These are phyloP conservation scores for Aspergillus sclerotioniger DNA, from an alignment of 495 filamentous ascomycete genomes.

Conservation along the genomic window DNA sequence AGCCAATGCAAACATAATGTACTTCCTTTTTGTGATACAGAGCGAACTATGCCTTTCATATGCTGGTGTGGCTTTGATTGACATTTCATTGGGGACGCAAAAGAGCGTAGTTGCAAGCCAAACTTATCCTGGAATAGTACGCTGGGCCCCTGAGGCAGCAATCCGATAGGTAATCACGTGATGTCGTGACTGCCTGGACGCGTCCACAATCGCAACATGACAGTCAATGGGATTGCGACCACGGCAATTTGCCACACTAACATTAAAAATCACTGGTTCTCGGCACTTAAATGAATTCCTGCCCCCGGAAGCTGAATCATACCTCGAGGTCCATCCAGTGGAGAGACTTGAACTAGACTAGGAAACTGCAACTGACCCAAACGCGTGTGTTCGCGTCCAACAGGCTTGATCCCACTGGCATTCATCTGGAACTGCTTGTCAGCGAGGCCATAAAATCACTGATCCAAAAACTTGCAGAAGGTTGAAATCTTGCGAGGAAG, in stretches of 20 bases:
- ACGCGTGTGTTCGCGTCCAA: constrained; percentile 1
- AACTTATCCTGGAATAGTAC: not conserved
- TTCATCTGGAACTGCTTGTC: not conserved
- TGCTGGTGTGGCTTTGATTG: not conserved
- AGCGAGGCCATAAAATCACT: not conserved
- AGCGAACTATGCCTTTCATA: not conserved
- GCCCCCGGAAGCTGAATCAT: not conserved
- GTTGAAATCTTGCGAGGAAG: constrained; percentile 6
- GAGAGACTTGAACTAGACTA: not conserved
- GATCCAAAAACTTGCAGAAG: not conserved
- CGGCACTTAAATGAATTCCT: not conserved
- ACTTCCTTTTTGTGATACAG: not conserved
- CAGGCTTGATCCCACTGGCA: not conserved
- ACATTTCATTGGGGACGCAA: not conserved
- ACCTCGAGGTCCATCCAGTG: not conserved
- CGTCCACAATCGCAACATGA: constrained; percentile 26
- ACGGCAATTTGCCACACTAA: constrained; percentile 28
- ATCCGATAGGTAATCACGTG: constrained; percentile 33
- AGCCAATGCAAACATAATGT: not conserved
- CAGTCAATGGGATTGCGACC: constrained; percentile 14
- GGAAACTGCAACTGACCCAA: not conserved
- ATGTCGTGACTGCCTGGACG: constrained; percentile 41
- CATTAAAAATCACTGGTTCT: constrained; percentile 1
- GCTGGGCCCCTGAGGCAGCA: constrained; percentile 8
- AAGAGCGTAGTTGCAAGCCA: not conserved